Base-by-base conservation (phyloP, 352 stramenopile species). In the Globisporangium sylvaticum region DNA sequence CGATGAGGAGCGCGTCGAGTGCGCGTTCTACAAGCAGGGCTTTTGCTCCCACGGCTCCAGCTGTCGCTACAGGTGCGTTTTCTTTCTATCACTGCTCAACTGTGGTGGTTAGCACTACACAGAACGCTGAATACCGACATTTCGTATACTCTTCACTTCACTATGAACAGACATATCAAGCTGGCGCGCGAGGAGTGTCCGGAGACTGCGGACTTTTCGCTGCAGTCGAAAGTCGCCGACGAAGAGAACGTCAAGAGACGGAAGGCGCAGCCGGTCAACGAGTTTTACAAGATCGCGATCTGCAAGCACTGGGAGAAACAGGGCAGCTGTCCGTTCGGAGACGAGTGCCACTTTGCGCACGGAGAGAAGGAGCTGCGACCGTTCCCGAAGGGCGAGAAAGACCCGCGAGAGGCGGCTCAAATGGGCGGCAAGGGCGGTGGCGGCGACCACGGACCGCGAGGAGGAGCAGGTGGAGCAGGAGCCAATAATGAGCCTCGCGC, bases 321-420 rank as follows among this genome's bases (percentile, higher is more conserved):
- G 76, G 97, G 96, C 3, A 89, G 90, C 32, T 99, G 97, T 84
- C 97, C 96, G 4, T 99, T 98, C 80, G 91, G 90, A 20, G 95
- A 98, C 52, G 92, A 97, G 42, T 99, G 97, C 73, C 96, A 99
- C 65, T 99, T 99, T 83, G 97, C 97, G 0, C 97, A 99, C 78
- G 96, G 96, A 22, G 90, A 98, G 53, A 87, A 88, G 34, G 96
- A 99, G 71, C 74, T 99, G 39, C 70, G 90, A 6, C 87, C 88
- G 34, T 96, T 96, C 67, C 88, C 89, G 3, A 92, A 93, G 64
- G 89, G 78, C 25, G 83, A 91, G 55, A 81, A 88, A 12, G 78
- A 84, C n/a, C 61, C 69, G 29, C 71, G 78, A 42, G 73, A 83
- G 10, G 66, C 67, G 8, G 67, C 67, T 22, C 69, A 76, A 24